Base-by-base conservation (phyloP, 371 early-diverging fungal species). In the Syncephalastrum monosporum region DNA sequence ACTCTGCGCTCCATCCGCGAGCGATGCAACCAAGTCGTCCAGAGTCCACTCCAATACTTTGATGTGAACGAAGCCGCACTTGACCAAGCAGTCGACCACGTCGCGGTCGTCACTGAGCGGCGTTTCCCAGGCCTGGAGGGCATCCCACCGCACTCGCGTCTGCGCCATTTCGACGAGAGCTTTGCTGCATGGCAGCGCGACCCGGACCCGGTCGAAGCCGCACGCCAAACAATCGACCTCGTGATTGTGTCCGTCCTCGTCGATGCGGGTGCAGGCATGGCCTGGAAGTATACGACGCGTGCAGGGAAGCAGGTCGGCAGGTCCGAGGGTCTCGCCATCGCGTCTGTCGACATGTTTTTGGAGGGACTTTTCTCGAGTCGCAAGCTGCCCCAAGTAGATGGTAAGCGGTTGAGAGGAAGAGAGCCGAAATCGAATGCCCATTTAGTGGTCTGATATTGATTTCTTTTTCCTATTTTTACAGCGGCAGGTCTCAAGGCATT, bases 241-340 rank as follows among this genome's bases (percentile, higher is more conserved):
- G 89, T 92, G 46, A 83, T 94, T 38, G 91, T 95, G 0, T 92
- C 93, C 2, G 97, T 96, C 5, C 77, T 96, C 21, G 74, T 96
- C 8, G 97, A 96, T 67, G 97, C 97, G 8, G 97, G 97, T 0
- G 97, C 97, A 1, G 97, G 97, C 4, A 81, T 81, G 60, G 53
- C 61, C 7, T 96, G 96, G 96, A 73, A 64, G 19, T 95, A 86
- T 71, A 66, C 66, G 44, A 85, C 84, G 29, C 49, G 46, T 25
- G 19, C 42, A 2, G 72, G 70, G 5, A 52, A 60, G 19, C 61
- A 59, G 24, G 60, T 81, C 8, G 83, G 90, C 5, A 77, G 97
- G 21, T 91, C 93, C 0, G 97, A 96, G 66, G 97, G 96, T 0
- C 69, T 96, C 29, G 97, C 90, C 0, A 65, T 96, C 41, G 97